Conservation (phyloP, 192 early-diverging fungal genomes). For the Obelidium mucronatum region DNA sequence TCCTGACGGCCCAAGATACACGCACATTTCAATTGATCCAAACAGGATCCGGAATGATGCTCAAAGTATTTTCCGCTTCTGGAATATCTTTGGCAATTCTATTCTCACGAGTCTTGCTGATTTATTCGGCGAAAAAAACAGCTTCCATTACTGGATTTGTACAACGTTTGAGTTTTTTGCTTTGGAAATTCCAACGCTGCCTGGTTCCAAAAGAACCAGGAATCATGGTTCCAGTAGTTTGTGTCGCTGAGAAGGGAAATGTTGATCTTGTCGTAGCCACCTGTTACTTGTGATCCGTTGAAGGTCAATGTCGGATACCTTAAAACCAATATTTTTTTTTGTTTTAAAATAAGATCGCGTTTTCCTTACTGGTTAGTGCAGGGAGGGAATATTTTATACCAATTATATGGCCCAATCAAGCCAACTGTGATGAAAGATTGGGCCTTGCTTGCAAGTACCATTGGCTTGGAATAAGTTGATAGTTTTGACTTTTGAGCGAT, state of each 20-base stretch:
- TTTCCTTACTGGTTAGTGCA: too few species aligned
- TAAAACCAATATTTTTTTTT: too few species aligned
- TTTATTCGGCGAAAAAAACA: background rate
- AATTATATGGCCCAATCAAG: too few species aligned
- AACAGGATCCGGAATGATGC: background rate
- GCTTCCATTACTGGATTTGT: background rate
- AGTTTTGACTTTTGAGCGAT: background rate
- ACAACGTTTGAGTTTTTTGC: background rate
- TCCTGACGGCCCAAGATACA: background rate
- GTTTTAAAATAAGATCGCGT: too few species aligned
- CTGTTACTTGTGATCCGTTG: too few species aligned
- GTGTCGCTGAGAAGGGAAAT: too few species aligned
- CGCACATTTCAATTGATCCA: background rate
- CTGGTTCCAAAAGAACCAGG: conserved; percentile 9
- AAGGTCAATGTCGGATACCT: too few species aligned
- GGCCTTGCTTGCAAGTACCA: too few species aligned
- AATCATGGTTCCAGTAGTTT: background rate
- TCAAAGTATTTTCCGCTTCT: background rate
- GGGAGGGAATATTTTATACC: too few species aligned
- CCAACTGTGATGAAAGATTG: too few species aligned
- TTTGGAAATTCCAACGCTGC: background rate
- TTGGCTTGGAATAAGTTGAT: too few species aligned
- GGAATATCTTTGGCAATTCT: background rate
- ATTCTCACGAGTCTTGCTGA: background rate
- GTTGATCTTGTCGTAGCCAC: too few species aligned